A percentile compares a stretch with the other conserved stretches of the same genome.
These are phyloP conservation scores for Acorus gramineus DNA, from an alignment of 106 monocot genomes.

Conservation along the genomic window DNA sequence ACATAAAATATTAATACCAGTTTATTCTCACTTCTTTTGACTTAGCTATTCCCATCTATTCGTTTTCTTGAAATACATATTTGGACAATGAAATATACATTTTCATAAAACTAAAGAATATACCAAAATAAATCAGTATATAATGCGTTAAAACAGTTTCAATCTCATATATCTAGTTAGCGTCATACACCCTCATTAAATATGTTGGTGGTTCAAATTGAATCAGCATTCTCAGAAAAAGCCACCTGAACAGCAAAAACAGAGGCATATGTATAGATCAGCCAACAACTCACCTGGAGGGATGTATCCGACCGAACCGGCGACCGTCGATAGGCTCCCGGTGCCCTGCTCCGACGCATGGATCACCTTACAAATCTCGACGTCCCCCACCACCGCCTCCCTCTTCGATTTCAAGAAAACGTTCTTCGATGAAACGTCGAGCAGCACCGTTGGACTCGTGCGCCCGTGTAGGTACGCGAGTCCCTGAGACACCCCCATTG, in stretches of 20 bases:
- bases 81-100: too few species aligned
- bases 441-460: conserved; percentile 44
- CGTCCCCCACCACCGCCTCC: conserved; percentile 68
- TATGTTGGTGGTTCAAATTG: neutral
- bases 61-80: too few species aligned
- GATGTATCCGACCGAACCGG: conserved; percentile 65
- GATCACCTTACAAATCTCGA: conserved; percentile 66
- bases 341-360: conserved; percentile 45
- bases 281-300: conserved; percentile 51
- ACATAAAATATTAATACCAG: too few species aligned
- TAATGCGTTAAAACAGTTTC: too few species aligned
- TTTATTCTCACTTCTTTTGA: too few species aligned
- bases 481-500: conserved; percentile 57
- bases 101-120: too few species aligned
- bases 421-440: conserved; percentile 59
- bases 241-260: neutral
- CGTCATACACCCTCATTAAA: too few species aligned
- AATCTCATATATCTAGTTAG: neutral
- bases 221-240: neutral
- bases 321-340: conserved; percentile 51
- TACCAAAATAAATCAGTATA: too few species aligned
- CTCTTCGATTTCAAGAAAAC: conserved; percentile 47
- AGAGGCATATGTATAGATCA: neutral
- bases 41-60: too few species aligned
- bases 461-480: conserved; percentile 56